Conservation (phyloP, 78 protist genomes). For the Guillardia theta region DNA sequence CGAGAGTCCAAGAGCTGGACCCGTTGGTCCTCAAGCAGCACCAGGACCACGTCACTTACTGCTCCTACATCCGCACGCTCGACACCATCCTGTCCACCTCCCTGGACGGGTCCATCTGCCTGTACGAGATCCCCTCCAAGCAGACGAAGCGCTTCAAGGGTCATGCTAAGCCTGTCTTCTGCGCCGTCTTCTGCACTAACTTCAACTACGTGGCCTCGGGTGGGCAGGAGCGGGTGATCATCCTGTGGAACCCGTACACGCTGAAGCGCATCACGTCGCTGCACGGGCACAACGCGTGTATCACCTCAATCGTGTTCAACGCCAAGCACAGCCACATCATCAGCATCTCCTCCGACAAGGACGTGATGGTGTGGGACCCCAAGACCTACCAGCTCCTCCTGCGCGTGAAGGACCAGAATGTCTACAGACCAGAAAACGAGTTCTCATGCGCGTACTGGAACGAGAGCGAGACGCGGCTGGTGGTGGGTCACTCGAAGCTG, state of each 20-base stretch:
- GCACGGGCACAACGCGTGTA: not conserved
- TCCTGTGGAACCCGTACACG: not conserved
- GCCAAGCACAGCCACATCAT: not conserved
- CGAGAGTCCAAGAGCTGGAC: no score
- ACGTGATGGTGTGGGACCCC: conserved; percentile 14
- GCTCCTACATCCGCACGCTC: not conserved
- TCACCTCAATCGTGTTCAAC: not conserved
- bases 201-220: not conserved
- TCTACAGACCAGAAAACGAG: not conserved
- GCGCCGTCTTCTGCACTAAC: not conserved
- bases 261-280: not conserved
- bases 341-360: not conserved
- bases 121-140: not conserved
- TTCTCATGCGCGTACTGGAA: not conserved
- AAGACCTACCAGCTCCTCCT: not conserved
- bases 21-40: not conserved
- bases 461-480: not conserved
- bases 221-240: not conserved
- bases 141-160: not conserved
- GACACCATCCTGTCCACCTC: not conserved
- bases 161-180: not conserved
- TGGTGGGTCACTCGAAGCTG: not conserved
- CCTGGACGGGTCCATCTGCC: not conserved
- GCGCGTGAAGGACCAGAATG: not conserved
- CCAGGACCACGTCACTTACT: not conserved